Evolutionary conservation across 306 rosid species (phyloP).

Genomic region (Carpinus fangiana): DNA sequence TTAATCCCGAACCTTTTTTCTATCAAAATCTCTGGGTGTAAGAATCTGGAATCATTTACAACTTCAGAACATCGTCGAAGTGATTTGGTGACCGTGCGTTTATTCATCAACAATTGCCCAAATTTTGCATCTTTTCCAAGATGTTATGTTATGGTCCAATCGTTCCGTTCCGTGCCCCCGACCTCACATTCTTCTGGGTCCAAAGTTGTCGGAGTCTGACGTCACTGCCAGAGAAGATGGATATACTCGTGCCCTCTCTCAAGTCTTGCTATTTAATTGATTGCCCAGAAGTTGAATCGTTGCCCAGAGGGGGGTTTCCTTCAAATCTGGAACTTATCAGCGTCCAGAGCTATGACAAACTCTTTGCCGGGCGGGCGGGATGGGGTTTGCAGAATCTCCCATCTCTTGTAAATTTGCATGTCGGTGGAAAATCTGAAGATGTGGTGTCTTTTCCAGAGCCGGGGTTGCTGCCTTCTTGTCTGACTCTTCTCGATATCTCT

Average conservation of each 20-base stretch:
- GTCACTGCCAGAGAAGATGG: neutral
- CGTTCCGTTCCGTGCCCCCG: neutral
- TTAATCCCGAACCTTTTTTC: neutral
- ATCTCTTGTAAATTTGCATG: accelerated
- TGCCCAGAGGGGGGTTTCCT: neutral
- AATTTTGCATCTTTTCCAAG: neutral
- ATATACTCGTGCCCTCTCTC: neutral
- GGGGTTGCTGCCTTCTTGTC: neutral
- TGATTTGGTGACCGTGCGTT: neutral
- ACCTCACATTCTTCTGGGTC: neutral
- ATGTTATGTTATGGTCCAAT: too few species aligned
- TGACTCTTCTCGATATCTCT: accelerated
- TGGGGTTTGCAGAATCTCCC: conserved; percentile 6
- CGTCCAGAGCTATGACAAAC: neutral
- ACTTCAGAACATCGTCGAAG: neutral
- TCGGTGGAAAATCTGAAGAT: neutral
- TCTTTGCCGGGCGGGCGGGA: neutral
- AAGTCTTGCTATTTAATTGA: accelerated
- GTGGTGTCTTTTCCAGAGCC: neutral
- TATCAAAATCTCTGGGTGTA: neutral
- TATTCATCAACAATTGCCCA: neutral
- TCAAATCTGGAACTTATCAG: neutral
- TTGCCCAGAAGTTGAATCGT: conserved; percentile 22
- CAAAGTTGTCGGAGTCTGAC: accelerated
- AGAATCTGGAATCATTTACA: neutral